Evolutionary conservation across 306 rosid species (phyloP), one percentile per base, ranked within the genome.

Genomic region (Canavalia ensiformis): DNA sequence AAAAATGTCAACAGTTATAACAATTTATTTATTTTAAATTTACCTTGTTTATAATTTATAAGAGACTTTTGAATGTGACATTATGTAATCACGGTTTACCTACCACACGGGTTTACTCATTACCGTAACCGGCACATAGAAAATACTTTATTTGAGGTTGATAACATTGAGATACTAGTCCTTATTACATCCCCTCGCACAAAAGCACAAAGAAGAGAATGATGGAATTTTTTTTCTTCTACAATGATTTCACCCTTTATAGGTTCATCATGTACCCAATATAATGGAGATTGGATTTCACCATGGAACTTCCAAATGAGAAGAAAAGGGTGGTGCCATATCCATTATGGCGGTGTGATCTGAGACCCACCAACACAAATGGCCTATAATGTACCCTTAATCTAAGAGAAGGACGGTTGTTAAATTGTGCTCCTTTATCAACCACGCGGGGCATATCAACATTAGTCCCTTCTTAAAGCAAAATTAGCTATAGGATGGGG

Each of bases 281-380:
- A 74, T 49, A 66, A 58, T 39, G 58, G 11, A 9, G 78, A 58
- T 56, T 44, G 74, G 49, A 37, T 29, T 51, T 13, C 58, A 46
- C 66, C 1, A 5, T 58, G 63, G 10, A 49, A 56, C 25, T 35
- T 56, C 39, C 25, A 66, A 47, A 55, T 57, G 71, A 51, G 6
- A 78, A 66, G 49, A 70, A 77, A 67, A 56, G 49, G 11, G 56
- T 9, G 11, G 44, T 71, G 31, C 54, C 56, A 41, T 70, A 31
- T 68, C 39, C 46, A 41, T 30, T 56, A 64, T 39, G 75, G 56
- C 54, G 77, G 59, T 58, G 67, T 46, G 56, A 65, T 65, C 42
- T 63, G 63, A 46, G 54, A 67, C 71, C 79, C 76, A 44, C 65
- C 69, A 70, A 60, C 55, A 35, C 5, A 10, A 37, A 75, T 67